Base-by-base conservation (phyloP, 2,329 filamentous ascomycete genomes). In the Calonectria naviculata region DNA sequence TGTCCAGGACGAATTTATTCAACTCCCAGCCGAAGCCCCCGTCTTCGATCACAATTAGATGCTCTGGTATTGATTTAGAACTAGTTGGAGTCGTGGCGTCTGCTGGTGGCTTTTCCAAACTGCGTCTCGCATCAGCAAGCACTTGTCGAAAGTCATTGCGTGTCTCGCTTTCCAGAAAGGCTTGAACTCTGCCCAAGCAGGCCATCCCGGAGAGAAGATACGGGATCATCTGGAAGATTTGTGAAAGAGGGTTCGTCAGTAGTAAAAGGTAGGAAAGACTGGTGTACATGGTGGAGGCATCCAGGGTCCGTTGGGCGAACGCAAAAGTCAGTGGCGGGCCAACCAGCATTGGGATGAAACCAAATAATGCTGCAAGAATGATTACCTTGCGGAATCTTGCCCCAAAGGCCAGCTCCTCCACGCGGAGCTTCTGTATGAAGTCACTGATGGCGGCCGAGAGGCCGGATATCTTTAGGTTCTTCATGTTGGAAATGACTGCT, bases 181-280 rank as follows among this genome's bases (percentile, higher is more conserved):
- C 67, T 52, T 84, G 82, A 10, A 85, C 80, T 5, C 82, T 77
- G 21, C 70, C 70, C 3, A 84, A 65, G 61, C 82, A 83, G 2
- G 78, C 73, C 6, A 83, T 44, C 0, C 74, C 78, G 0, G 80
- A 73, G 6, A 83, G 62, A 0, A 83, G 54, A 2, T 26, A 17
- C 0, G 82, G 81, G 3, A 83, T 63, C 2, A 68, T 65, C 31
- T 83, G 78, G 17, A 83, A 78, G 0, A 83, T 29, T 5, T 65
- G 41, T 1, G 67, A 60, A 0, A 84, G 71, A 0, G 83, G 83
- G 3, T 68, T 70, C 2, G 80, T 74, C 3, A 84, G 66, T 1
- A 84, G 76, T 3, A 77, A 64, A 6, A 84, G 54, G 62, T 79
- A 80, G 0, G 82, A 79, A 17, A 83, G 54, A 38, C 76, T 71